These are phyloP conservation scores for Paramyrothecium sp. DNA, from an alignment of 2,329 filamentous ascomycete genomes.

Conservation along the genomic window DNA sequence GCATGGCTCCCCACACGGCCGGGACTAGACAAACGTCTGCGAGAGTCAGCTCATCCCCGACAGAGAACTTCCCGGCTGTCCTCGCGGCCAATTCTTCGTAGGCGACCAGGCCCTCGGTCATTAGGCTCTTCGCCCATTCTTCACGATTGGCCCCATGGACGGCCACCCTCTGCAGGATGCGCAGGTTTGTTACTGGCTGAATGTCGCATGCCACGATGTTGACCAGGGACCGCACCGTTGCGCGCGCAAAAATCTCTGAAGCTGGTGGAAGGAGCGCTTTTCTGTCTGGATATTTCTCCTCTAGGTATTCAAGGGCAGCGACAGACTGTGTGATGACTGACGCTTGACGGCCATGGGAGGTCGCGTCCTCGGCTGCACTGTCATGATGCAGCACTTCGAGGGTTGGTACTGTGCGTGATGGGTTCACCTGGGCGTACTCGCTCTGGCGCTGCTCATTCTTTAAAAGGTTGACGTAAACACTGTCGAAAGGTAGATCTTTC, in stretches of 20 bases:
- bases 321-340: slow-evolving; percentile 55
- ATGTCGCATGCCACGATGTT: slow-evolving; percentile 55
- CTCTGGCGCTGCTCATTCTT: slow-evolving; percentile 48
- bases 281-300: slow-evolving; percentile 46
- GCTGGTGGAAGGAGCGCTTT: slow-evolving; percentile 47
- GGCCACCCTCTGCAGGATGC: slow-evolving; percentile 48
- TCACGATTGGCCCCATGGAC: slow-evolving; percentile 39
- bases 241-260: slow-evolving; percentile 38
- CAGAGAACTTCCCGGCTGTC: slow-evolving; percentile 49
- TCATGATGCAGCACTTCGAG: slow-evolving; percentile 29
- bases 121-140: slow-evolving; percentile 51
- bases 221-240: slow-evolving; percentile 50
- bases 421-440: slow-evolving; percentile 47
- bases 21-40: slow-evolving; percentile 60
- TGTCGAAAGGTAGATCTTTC: slow-evolving; percentile 49
- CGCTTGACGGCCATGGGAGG: slow-evolving; percentile 6
- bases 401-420: slow-evolving; percentile 53
- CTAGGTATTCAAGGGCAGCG: slow-evolving; percentile 61
- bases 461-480: slow-evolving; percentile 51
- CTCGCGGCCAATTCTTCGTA: slow-evolving; percentile 46
- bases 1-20: slow-evolving; percentile 53
- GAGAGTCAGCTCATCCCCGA: slow-evolving; percentile 53
- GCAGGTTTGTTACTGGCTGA: slow-evolving; percentile 60
- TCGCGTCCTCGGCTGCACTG: slow-evolving; percentile 8
- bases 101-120: slow-evolving; percentile 51